Percentiles rank a stretch among this genome's conserved stretches.
These are phyloP conservation scores for Pestalotiopsis sp. DNA, from an alignment of 2,329 filamentous ascomycete species.

Conservation along the genomic window DNA sequence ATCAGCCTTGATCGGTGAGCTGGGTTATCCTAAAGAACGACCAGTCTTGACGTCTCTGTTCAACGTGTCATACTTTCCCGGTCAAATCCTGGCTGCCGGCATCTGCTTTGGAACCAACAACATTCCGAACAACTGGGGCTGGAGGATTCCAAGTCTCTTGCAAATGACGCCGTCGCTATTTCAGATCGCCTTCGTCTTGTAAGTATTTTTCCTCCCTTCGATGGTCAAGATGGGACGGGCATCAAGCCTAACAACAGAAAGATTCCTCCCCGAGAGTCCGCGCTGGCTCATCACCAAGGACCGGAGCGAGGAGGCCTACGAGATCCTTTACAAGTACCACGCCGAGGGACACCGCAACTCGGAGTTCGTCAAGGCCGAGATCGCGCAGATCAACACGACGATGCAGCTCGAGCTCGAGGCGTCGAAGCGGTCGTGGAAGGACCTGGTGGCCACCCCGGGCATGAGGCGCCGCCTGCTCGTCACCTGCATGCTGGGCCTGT, in stretches of 20 bases:
- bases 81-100: conserved; percentile 49
- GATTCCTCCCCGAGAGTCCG: conserved; percentile 33
- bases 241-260: conserved; percentile 1
- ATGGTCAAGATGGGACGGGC: neutral
- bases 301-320: conserved; percentile 31
- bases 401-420: conserved; percentile 48
- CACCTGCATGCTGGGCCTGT: conserved; percentile 51
- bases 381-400: conserved; percentile 16
- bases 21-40: conserved; percentile 63
- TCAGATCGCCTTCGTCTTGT: conserved; percentile 43
- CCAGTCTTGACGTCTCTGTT: conserved; percentile 61
- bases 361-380: conserved; percentile 40
- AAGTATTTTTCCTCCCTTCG: conserved; percentile 11
- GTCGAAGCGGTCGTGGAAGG: conserved; percentile 54
- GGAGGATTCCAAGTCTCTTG: conserved; percentile 49
- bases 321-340: conserved; percentile 39
- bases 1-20: conserved; percentile 60
- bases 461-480: conserved; percentile 54
- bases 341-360: conserved; percentile 48
- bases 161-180: conserved; percentile 47
- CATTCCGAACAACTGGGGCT: conserved; percentile 40
- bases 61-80: conserved; percentile 60
- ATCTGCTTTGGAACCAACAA: conserved; percentile 53
- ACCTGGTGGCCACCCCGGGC: conserved; percentile 52
- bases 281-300: conserved; percentile 33